Percentiles rank a stretch among this genome's conserved stretches.
Evolutionary conservation across 2,329 filamentous ascomycete genomes (phyloP).

Genomic region (Penicillium sp.): DNA sequence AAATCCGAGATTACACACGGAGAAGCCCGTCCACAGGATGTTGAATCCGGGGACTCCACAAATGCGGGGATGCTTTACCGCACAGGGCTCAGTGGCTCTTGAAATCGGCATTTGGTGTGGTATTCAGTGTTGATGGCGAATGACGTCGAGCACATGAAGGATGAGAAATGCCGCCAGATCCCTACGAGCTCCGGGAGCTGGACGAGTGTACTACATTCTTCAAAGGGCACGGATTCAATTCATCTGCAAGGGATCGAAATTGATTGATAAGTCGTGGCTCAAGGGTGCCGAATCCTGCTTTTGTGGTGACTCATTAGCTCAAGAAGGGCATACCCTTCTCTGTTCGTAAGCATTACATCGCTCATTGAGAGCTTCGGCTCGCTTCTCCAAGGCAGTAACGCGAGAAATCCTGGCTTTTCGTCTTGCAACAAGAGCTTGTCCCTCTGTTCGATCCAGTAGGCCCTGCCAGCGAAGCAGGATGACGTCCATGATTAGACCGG

Average conservation of each 20-base stretch:
- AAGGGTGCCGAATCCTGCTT: not conserved
- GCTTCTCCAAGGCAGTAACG: not conserved
- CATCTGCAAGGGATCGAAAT: not conserved
- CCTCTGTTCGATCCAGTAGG: not conserved
- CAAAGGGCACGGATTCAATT: not conserved
- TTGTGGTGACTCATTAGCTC: too few relatives aligned
- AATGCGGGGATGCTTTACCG: conserved; percentile 15
- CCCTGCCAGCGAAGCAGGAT: not conserved
- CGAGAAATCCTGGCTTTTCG: too few relatives aligned
- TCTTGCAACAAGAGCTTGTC: too few relatives aligned
- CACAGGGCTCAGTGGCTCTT: conserved; percentile 10
- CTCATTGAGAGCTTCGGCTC: not conserved
- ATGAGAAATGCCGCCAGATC: not conserved
- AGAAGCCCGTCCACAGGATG: not conserved
- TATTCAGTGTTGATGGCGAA: not conserved
- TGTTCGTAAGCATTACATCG: not conserved
- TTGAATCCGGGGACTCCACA: conserved; percentile 26
- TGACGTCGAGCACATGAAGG: not conserved
- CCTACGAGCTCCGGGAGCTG: not conserved
- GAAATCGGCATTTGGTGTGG: conserved; percentile 18
- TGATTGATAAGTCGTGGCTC: not conserved
- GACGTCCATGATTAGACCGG: not conserved
- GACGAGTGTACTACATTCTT: not conserved
- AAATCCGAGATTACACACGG: conserved; percentile 1
- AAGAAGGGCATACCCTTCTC: too few relatives aligned